Evolutionary conservation across 2,329 filamentous ascomycete species (phyloP), one percentile per base, ranked within the genome.

Genomic region (Epichloe sylvatica): DNA sequence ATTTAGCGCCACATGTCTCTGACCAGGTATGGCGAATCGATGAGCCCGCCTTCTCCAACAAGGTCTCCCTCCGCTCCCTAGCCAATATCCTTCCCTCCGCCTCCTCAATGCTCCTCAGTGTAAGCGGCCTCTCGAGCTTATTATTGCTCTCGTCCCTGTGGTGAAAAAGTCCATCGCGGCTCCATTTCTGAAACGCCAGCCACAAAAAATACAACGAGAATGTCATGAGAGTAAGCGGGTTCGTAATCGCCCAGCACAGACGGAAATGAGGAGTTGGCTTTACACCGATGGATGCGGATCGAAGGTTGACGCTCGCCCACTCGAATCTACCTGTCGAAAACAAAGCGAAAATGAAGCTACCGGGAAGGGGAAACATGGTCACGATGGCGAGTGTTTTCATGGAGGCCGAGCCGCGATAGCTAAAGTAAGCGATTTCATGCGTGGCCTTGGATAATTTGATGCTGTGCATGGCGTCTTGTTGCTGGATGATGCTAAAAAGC

Each of bases 371-470:
- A 36, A 70, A 61, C 67, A 70, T 69, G 51, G 68, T 67, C 19
- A 70, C 66, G 19, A 70, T 58, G n/a, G 68, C 68, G 21, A 70
- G 53, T 7, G 67, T 69, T 59, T 69, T 70, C 68, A 70, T 70
- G 2, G 2, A 67, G 0, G 66, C 63, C n/a, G 66, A 66, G 48
- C 70, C 67, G 15, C 67, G 64, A 49, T 66, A 63, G 49, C 61
- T 67, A 13, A 61, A 64, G 23, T 3, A 25, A 7, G 23, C 23
- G 23, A 25, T 25, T 8, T 25, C 23, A 25, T 25, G 23, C 2
- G 6, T 25, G 23, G 23, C 23, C 23, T 25, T 25, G 23, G 7
- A 25, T 25, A 25, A 25, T 25, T 25, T 2, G 23, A 25, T 25
- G 23, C 8, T 25, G 23, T 25, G 23, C 23, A 25, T 25, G 23